Evolutionary conservation across 768 basidiomycete genomes (phyloP), one percentile per base, ranked within the genome.

Genomic region (Gloeophyllum trabeum): DNA sequence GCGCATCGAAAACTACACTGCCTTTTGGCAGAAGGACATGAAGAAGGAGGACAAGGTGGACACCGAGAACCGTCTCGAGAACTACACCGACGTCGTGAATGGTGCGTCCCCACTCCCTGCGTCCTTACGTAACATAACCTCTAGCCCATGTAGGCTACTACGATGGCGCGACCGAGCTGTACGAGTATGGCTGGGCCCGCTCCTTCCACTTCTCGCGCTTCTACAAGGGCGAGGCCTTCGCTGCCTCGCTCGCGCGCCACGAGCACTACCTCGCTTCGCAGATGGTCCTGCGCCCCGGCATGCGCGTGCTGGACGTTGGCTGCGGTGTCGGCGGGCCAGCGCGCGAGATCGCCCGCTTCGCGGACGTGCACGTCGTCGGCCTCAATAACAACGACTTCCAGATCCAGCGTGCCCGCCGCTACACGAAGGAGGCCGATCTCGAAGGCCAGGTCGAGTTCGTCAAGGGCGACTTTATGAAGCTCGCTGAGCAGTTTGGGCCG

Each of bases 301-400:
- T 96, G 92, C 78, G 82, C 24, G 93, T 99, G 32, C 81, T 99
- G 46, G 96, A 99, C 56, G 93, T 99, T 45, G 96, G 96, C 3
- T 98, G 96, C 60, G 96, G 96, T 58, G 84, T 99, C 42, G 96
- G 96, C 38, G 96, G 96, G 0, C 96, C 96, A 19, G 96, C 96
- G 6, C 77, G 94, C 38, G 88, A 92, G 60, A 99, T 99, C 53
- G 87, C 91, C 3, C 76, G 75, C 35, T 99, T 98, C 65, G 66
- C 87, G 5, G 93, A 96, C 56, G 82, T 74, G 25, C 66, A 78
- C 43, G 80, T 97, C 48, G 66, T 86, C 49, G 93, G 93, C 30
- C 49, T 96, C 47, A 97, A 96, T 69, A 97, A 94, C 73, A 98
- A 98, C 62, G 86, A 84, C 48, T 96, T 88, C 72, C 96, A 98